A percentile compares a stretch with the other conserved stretches of the same genome.
phyloP scores from a whole-genome alignment of 139 green algal species.

The Mychonastes homosphaera region DNA sequence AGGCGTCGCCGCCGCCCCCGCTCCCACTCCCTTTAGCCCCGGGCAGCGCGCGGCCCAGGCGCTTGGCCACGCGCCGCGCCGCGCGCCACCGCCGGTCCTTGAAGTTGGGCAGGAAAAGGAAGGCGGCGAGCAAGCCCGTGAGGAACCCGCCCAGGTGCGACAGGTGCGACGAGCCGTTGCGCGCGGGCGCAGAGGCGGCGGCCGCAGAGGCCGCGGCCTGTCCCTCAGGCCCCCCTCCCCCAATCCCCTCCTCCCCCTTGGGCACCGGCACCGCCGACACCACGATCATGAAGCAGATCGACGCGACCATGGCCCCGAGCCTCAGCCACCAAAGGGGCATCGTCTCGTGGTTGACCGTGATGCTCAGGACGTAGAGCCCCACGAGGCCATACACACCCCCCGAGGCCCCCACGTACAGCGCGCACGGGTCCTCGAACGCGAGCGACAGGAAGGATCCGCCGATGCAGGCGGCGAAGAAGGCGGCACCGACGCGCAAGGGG shows the following conservation, averaged over 20 bases:
- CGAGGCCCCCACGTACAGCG: conserved; percentile 43
- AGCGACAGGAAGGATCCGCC: conserved; percentile 17
- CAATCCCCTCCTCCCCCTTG: no score
- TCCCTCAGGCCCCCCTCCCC: no score
- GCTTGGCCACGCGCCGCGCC: conserved; percentile 7
- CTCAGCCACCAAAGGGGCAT: no score
- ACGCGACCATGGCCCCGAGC: no score
- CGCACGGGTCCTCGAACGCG: conserved; percentile 47
- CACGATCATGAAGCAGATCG: no score
- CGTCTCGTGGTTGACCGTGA: no score
- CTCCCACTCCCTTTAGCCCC: not conserved
- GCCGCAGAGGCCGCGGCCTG: no score
- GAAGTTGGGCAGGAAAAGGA: conserved; percentile 59
- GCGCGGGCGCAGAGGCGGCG: no score
- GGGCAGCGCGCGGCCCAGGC: not conserved
- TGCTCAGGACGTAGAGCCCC: conserved; percentile 51
- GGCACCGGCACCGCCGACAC: no score
- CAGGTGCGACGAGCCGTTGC: conserved; percentile 41
- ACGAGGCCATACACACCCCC: conserved; percentile 65
- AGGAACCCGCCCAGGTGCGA: conserved; percentile 59
- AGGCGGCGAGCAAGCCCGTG: conserved; percentile 44
- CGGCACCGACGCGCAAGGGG: conserved; percentile 24
- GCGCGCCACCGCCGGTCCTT: conserved; percentile 32
- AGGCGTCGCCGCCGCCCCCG: not conserved
- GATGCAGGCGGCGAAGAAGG: not conserved